Base-by-base conservation (phyloP, 2,329 filamentous ascomycete genomes). In the Epichloe uncinata region DNA sequence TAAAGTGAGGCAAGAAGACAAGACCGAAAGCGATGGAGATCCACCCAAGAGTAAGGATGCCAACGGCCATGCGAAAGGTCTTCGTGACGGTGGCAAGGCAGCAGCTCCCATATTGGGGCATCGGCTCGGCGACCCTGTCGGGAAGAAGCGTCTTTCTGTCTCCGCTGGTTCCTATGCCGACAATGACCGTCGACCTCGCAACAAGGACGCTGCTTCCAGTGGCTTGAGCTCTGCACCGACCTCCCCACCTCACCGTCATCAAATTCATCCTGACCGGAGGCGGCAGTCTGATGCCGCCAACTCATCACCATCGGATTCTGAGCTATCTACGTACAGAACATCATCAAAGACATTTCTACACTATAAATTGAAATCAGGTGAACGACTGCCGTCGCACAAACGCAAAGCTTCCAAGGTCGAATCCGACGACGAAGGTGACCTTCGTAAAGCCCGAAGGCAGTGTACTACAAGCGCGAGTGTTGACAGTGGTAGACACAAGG, bases 1-100 rank as follows among this genome's bases (percentile, higher is more conserved):
- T 52, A 83, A 82, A 65, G 70, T 78, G 44, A 83, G 82, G 61
- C 78, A 82, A 55, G 81, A 84, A 61, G 78, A 82, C 60, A 75
- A 71, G 58, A 78, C 74, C 57, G 79, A 81, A 51, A 72, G 73
- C 50, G 78, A 80, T 53, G 70, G 66, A 48, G 68, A 67, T 9
- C 62, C 59, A 15, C 60, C 64, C 30, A 66, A 60, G 50, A 58
- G 64, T 47, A 66, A 65, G 20, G 36, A 33, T 30, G 45, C 42
- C 20, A 50, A 56, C 60, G 61, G 47, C 62, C 66, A 60, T 61
- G 49, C 57, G 60, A 65, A 60, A 50, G 66, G 65, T 50, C 16
- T 35, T 20, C 48, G 34, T 18, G 67, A 71, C 26, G 57, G 53
- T 43, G 64, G 66, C 45, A 67, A 62, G 51, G 51, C 61, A 41